Evolutionary conservation across 2,329 filamentous ascomycete species (phyloP), one percentile per base, ranked within the genome.

Genomic region (Didymella glomerata): DNA sequence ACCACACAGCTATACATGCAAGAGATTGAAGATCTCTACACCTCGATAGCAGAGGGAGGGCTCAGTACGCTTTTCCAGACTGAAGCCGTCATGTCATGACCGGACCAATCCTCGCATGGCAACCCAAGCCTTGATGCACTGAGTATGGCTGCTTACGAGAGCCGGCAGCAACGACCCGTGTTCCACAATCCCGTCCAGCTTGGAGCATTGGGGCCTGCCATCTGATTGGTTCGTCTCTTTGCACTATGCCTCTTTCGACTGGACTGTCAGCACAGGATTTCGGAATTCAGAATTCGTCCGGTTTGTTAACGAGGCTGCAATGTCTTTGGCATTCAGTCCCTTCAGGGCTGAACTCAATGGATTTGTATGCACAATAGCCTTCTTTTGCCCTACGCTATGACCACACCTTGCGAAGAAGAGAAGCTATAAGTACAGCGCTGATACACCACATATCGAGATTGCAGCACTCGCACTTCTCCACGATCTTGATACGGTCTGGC

Each of bases 1-100:
- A 82, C 82, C 0, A 58, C 78, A 11, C 61, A 67, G 1, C 72
- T 81, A 0, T 85, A 83, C 48, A 67, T 68, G 2, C 63, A 77
- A 1, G 82, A 84, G 55, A 84, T 85, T 40, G 78, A 84, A 4
- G 71, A 74, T 0, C 70, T 84, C 4, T 85, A 84, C 53, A 49
- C 49, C 5, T 60, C 48, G 13, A 61, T 64, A 30, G 49, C 49
- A 18, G 44, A 32, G 28, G 59, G 56, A 51, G 59, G 60, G 4
- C 24, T 58, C 7, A 41, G 55, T 38, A 59, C 44, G 2, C 55
- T 62, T 20, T 64, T 64, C 28, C 56, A 50, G n/a, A 62, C 62
- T 5, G 62, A 64, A 50, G 32, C 45, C 11, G 25, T 11, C 6
- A 32, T 20, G 13, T 22, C 24, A 8, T 51, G 16, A 47, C 4